Percentiles rank a stretch among this genome's conserved stretches.
Conservation (phyloP, 495 filamentous ascomycete species). For the Penicillium atrosanguineum region DNA sequence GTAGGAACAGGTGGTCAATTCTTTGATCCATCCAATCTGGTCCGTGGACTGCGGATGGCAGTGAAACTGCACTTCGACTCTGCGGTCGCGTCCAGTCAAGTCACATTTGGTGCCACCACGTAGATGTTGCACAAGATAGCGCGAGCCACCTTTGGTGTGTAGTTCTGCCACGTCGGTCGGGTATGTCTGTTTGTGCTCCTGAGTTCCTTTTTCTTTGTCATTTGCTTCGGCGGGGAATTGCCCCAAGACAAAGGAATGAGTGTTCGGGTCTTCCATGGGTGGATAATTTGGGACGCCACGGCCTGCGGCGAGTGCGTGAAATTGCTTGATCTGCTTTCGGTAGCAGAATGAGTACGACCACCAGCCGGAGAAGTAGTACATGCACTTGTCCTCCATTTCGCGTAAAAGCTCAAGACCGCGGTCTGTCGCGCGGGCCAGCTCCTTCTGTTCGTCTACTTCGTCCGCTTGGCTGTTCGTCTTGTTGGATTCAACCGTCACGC, state of each 20-base stretch:
- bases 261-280: conserved; percentile 69
- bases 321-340: conserved; percentile 82
- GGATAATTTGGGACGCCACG: conserved; percentile 66
- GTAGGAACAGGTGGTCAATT: conserved; percentile 89
- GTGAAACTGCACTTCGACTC: conserved; percentile 90
- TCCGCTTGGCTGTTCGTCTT: conserved; percentile 56
- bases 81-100: conserved; percentile 78
- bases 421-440: conserved; percentile 77
- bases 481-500: conserved; percentile 48
- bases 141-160: conserved; percentile 75
- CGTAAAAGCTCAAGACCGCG: conserved; percentile 87
- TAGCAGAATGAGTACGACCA: conserved; percentile 98
- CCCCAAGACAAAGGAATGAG: conserved; percentile 79
- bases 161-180: conserved; percentile 56
- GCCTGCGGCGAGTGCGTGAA: conserved; percentile 74
- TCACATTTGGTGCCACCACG: conserved; percentile 88
- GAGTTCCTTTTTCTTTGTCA: conserved; percentile 23
- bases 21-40: conserved; percentile 92
- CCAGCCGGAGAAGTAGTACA: conserved; percentile 92
- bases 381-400: conserved; percentile 80
- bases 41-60: conserved; percentile 80
- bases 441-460: conserved; percentile 74
- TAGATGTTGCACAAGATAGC: conserved; percentile 88
- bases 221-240: conserved; percentile 39
- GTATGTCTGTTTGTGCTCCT: conserved; percentile 30